phyloP scores from a whole-genome alignment of 352 stramenopile genomes.

The Aphanomyces cochlioides region DNA sequence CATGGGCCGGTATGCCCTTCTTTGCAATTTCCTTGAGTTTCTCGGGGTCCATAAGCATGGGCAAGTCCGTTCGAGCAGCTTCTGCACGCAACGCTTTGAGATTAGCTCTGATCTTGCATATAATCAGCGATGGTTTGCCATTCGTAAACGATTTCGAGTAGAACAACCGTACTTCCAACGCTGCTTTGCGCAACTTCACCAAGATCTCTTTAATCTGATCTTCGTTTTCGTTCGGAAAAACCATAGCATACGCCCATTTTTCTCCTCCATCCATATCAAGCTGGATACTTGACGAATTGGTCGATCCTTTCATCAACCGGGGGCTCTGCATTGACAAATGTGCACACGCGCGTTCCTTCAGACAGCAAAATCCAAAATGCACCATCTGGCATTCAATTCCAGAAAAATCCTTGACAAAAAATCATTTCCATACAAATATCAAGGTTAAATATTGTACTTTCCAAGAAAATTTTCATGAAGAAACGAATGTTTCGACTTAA shows the following conservation, averaged over 20 bases:
- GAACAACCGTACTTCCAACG: constrained; percentile 69
- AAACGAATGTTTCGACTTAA: too few species aligned
- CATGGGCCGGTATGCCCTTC: constrained; percentile 5
- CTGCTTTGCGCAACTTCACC: constrained; percentile 52
- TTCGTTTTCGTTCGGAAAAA: constrained; percentile 22
- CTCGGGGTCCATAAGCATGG: constrained; percentile 62
- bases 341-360: too few species aligned
- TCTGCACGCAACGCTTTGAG: constrained; percentile 65
- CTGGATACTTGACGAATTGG: constrained; percentile 4
- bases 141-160: constrained; percentile 51
- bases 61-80: constrained; percentile 64
- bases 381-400: too few species aligned
- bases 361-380: too few species aligned
- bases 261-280: constrained; percentile 16
- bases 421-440: too few species aligned
- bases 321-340: not conserved
- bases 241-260: constrained; percentile 5
- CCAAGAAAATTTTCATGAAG: too few species aligned
- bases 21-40: constrained; percentile 37
- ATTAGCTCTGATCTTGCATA: constrained; percentile 75
- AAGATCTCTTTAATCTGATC: constrained; percentile 53
- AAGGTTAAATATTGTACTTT: too few species aligned
- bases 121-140: constrained; percentile 41
- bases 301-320: constrained; percentile 1
- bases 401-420: too few species aligned